Conservation (phyloP, 1,284 basidiomycete species). For the Leccinum fallax region DNA sequence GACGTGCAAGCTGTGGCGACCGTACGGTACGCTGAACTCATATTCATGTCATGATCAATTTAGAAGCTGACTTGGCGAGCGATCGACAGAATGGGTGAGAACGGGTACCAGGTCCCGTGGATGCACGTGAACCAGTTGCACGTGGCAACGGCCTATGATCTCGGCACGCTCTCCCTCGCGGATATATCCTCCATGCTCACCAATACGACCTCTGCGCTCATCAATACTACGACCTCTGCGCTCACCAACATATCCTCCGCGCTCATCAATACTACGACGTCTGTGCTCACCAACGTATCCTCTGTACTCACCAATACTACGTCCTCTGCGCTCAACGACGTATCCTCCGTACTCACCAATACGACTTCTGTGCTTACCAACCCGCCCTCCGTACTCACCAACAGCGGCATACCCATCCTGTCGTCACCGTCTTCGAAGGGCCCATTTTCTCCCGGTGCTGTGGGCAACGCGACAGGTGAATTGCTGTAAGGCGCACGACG, state of each 20-base stretch:
- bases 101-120: slow-evolving; percentile 61
- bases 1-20: slow-evolving; percentile 56
- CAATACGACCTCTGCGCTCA: neutral
- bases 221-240: neutral
- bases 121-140: slow-evolving; percentile 49
- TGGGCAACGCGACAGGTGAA: slow-evolving; percentile 10
- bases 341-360: neutral
- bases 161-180: slow-evolving; percentile 18
- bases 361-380: neutral
- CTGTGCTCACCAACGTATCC: neutral
- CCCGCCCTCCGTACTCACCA: neutral
- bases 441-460: neutral
- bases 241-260: neutral
- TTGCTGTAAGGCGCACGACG: neutral
- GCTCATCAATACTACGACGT: neutral
- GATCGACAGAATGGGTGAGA: slow-evolving; percentile 41
- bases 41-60: neutral
- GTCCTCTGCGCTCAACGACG: neutral
- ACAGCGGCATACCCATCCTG: neutral
- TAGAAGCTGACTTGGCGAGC: neutral
- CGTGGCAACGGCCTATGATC: slow-evolving; percentile 49
- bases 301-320: neutral
- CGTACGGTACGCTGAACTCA: slow-evolving; percentile 35
- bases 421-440: slow-evolving; percentile 1
- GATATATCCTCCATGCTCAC: slow-evolving; percentile 23